Conservation (phyloP, 768 basidiomycete genomes). For the Podaxis sp. region DNA sequence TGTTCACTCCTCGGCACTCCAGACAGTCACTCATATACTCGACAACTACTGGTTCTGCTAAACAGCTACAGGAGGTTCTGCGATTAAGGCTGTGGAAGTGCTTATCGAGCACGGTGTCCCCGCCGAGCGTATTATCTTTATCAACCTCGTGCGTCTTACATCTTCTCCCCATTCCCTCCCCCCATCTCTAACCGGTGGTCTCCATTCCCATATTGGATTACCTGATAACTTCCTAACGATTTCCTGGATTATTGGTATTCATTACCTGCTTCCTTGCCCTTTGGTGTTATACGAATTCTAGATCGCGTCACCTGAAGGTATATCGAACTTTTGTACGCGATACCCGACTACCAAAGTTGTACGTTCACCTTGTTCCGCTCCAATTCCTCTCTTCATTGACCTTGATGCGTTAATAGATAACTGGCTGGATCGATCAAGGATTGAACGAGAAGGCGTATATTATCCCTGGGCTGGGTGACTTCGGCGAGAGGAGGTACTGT, state of each 20-base stretch:
- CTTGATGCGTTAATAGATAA: constrained; percentile 51
- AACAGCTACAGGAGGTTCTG: constrained; percentile 91
- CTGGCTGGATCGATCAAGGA: constrained; percentile 94
- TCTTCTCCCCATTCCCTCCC: not conserved
- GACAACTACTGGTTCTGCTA: not conserved
- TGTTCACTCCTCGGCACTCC: not conserved
- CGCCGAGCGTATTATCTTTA: constrained; percentile 92
- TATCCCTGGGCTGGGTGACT: constrained; percentile 95
- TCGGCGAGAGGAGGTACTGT: constrained; percentile 81
- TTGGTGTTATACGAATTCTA: constrained; percentile 25
- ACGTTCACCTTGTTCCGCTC: constrained; percentile 26
- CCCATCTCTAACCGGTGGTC: not conserved
- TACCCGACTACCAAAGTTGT: constrained; percentile 81
- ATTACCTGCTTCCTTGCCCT: not conserved
- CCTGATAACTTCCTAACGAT: too few relatives aligned
- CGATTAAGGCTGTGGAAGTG: constrained; percentile 96
- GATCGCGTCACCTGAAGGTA: constrained; percentile 91
- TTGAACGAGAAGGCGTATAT: constrained; percentile 91
- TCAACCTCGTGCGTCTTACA: constrained; percentile 70
- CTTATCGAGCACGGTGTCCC: constrained; percentile 89
- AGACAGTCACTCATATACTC: not conserved
- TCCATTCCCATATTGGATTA: not conserved
- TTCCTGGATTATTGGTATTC: not conserved
- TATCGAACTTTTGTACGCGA: constrained; percentile 71
- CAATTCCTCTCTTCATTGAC: not conserved